Evolutionary conservation across 2,329 filamentous ascomycete genomes (phyloP), one percentile per base, ranked within the genome.

Genomic region (Akanthomyces lecanii): DNA sequence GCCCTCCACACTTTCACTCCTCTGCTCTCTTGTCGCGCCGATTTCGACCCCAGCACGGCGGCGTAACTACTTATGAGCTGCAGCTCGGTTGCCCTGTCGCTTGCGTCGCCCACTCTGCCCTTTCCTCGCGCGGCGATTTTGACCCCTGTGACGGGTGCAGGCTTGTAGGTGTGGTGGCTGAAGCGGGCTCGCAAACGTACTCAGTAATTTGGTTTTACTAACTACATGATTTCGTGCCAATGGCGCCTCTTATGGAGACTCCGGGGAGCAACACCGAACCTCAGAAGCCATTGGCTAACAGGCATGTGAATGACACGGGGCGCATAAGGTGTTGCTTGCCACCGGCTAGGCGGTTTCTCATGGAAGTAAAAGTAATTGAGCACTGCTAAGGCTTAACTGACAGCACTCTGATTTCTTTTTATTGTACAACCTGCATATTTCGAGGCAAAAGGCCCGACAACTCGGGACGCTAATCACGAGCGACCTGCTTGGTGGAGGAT

Each of bases 171-270:
- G n/a, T n/a, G n/a, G n/a, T n/a, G n/a, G n/a, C n/a, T n/a, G n/a
- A n/a, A n/a, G n/a, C n/a, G n/a, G n/a, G n/a, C n/a, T n/a, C n/a
- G n/a, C n/a, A n/a, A n/a, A n/a, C n/a, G n/a, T n/a, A n/a, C n/a
- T n/a, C n/a, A n/a, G n/a, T n/a, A n/a, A n/a, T n/a, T n/a, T n/a
- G n/a, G n/a, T n/a, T n/a, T n/a, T n/a, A n/a, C n/a, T n/a, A n/a
- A 51, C 25, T 61, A 53, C 48, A 47, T 61, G 21, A 33, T 61
- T 47, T 55, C 18, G 59, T 61, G 59, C 50, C 50, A 61, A 61
- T 61, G 50, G 59, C 50, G 59, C 50, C 50, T 61, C 59, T 21
- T 61, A 61, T 61, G 59, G 59, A 52, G 50, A 38, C 51, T 55
- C 50, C 38, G 59, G 59, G 59, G 59, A 54, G 51, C 23, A 58